Percentiles rank a stretch among this genome's conserved stretches.
Conservation (phyloP, 208 protist species). For the Kentomonas sorsogonicus region DNA sequence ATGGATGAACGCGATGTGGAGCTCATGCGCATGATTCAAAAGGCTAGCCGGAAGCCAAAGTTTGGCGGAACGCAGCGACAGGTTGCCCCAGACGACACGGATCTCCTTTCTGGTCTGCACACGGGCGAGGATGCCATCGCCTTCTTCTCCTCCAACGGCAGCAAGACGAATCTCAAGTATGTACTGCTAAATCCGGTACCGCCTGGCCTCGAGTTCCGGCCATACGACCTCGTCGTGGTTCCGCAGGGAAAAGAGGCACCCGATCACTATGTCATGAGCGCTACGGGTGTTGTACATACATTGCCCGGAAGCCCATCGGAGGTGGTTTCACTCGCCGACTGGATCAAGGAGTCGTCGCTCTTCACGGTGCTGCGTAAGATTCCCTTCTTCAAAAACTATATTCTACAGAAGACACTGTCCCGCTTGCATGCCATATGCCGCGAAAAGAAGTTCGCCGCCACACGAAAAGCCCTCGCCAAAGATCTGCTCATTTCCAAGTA, state of each 20-base stretch:
- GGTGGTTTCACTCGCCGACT: conserved; percentile 88
- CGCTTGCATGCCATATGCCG: conserved; percentile 73
- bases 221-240: conserved; percentile 90
- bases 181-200: conserved; percentile 85
- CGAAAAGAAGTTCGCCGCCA: conserved; percentile 68
- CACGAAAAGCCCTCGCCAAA: conserved; percentile 53
- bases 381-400: conserved; percentile 89
- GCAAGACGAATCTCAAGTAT: conserved; percentile 88
- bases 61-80: conserved; percentile 28
- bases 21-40: conserved; percentile 80
- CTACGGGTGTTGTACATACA: conserved; percentile 91
- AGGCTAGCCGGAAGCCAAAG: conserved; percentile 53
- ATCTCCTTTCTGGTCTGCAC: conserved; percentile 60
- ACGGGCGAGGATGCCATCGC: conserved; percentile 91
- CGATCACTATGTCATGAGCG: conserved; percentile 93
- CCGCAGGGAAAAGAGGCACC: conserved; percentile 55
- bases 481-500: conserved; percentile 82
- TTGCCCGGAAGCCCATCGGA: conserved; percentile 82
- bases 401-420: conserved; percentile 89
- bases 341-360: conserved; percentile 88
- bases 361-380: conserved; percentile 92
- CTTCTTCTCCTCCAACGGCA: conserved; percentile 91
- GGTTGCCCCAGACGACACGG: conserved; percentile 85
- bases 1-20: conserved; percentile 70
- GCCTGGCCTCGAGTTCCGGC: conserved; percentile 79